These are phyloP conservation scores for Platanus orientalis DNA, from an alignment of 164 flowering plant genomes.

Conservation along the genomic window DNA sequence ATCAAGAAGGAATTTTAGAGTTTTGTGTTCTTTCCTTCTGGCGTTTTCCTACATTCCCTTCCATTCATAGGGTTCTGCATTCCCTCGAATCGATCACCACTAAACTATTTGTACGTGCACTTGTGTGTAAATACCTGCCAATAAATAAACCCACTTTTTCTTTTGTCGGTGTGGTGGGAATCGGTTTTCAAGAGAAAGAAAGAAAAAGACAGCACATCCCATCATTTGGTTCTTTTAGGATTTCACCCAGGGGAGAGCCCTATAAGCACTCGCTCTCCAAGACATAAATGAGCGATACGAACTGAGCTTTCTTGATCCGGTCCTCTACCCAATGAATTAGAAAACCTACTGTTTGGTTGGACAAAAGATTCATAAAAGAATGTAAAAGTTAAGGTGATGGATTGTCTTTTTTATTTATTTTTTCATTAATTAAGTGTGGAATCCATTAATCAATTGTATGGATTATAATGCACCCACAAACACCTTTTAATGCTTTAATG, in stretches of 20 bases:
- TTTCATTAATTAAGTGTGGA: too few species aligned
- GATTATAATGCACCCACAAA: not conserved
- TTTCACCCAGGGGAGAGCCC: constrained; percentile 1
- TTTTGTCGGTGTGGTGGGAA: not conserved
- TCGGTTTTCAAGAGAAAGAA: not conserved
- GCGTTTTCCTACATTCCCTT: constrained; percentile 33
- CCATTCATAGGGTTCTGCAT: constrained; percentile 2
- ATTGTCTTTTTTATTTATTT: not conserved
- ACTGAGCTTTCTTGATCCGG: constrained; percentile 16
- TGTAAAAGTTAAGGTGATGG: constrained; percentile 7
- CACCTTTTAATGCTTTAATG: not conserved
- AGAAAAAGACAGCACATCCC: constrained; percentile 1
- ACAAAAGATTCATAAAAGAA: constrained; percentile 15
- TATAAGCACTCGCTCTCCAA: not conserved
- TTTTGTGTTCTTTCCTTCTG: constrained; percentile 28
- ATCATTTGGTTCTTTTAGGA: constrained; percentile 8
- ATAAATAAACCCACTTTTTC: too few species aligned
- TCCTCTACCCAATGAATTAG: constrained; percentile 11
- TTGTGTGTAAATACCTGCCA: not conserved
- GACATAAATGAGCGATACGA: constrained; percentile 14
- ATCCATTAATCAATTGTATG: too few species aligned
- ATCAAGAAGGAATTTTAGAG: constrained; percentile 18
- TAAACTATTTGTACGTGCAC: not conserved
- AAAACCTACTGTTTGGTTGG: not conserved
- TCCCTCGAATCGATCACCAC: not conserved